These are phyloP conservation scores for Pleomassaria siparia DNA, from an alignment of 2,329 filamentous ascomycete genomes.

Conservation along the genomic window DNA sequence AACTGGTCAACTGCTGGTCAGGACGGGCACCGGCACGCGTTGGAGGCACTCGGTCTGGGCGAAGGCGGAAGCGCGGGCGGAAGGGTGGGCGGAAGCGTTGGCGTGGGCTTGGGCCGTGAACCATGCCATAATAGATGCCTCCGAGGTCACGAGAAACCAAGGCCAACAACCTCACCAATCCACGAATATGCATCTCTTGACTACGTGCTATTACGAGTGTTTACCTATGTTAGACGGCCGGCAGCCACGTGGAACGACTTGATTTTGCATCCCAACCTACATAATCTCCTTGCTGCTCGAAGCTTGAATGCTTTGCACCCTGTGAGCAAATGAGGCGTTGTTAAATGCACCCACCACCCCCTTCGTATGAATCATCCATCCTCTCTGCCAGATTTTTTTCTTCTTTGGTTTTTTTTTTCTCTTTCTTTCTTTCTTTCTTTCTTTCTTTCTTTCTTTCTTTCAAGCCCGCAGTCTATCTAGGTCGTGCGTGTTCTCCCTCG, in stretches of 20 bases:
- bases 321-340: no score
- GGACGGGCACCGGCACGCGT: not conserved
- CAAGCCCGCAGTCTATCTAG: conserved; percentile 1
- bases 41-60: not conserved
- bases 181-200: not conserved
- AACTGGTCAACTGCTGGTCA: no score
- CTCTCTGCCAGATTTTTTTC: no score
- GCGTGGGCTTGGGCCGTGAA: not conserved
- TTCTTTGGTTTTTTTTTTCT: no score
- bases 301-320: conserved; percentile 9
- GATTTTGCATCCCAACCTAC: conserved; percentile 3
- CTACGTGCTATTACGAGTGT: no score
- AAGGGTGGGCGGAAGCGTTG: not conserved
- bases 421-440: no score
- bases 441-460: no score
- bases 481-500: not conserved
- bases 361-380: no score
- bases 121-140: no score
- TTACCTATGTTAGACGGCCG: not conserved
- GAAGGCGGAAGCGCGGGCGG: not conserved
- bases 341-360: no score
- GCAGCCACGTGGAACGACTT: no score
- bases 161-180: not conserved
- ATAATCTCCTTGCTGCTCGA: conserved; percentile 20
- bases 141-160: conserved; percentile 7